phyloP scores from a whole-genome alignment of 371 early-diverging fungal species.

The Mycotypha africana region DNA sequence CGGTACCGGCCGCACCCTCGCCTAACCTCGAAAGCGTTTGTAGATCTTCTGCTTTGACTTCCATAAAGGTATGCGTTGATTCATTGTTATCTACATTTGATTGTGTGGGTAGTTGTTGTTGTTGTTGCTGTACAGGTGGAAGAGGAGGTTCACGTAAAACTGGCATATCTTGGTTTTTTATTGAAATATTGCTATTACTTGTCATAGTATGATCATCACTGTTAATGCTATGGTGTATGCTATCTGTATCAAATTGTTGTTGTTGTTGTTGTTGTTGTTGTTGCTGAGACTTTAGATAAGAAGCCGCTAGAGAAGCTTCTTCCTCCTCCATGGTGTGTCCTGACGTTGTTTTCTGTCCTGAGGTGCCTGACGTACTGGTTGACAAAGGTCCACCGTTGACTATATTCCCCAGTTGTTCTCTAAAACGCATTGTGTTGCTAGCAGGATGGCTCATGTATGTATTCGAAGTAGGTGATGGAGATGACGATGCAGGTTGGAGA shows the following conservation, averaged over 20 bases:
- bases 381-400: conserved; percentile 20
- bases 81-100: too few species aligned
- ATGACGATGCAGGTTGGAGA: conserved; percentile 11
- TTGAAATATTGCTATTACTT: too few species aligned
- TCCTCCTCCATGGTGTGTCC: conserved; percentile 12
- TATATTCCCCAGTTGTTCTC: conserved; percentile 35
- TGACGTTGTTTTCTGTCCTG: too few species aligned
- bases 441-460: conserved; percentile 1
- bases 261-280: conserved; percentile 8
- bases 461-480: conserved; percentile 14
- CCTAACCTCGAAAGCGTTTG: conserved; percentile 70
- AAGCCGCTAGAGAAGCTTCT: conserved; percentile 23
- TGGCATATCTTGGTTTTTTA: conserved; percentile 13
- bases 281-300: conserved; percentile 8
- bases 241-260: conserved; percentile 5
- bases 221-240: too few species aligned
- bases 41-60: conserved; percentile 55
- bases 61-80: conserved; percentile 25
- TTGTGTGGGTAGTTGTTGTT: conserved; percentile 2
- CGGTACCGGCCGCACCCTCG: conserved; percentile 93
- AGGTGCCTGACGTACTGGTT: conserved; percentile 11
- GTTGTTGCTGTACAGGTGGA: conserved; percentile 18
- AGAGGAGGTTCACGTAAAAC: conserved; percentile 34
- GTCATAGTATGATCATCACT: too few species aligned
- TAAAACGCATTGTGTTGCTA: conserved; percentile 18